phyloP scores from a whole-genome alignment of 345 rosid genomes.

The Citrus maxima region DNA sequence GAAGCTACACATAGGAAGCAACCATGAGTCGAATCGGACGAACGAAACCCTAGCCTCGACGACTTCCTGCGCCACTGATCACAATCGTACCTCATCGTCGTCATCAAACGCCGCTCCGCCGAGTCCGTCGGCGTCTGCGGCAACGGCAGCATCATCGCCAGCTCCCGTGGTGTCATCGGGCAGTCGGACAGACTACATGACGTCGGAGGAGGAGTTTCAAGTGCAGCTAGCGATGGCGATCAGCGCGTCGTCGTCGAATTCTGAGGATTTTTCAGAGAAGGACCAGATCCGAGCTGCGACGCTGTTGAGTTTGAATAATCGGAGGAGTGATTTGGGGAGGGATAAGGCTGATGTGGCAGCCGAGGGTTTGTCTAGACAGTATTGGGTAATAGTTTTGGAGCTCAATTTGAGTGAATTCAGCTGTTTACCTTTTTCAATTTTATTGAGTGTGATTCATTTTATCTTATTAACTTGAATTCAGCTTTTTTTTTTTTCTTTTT shows the following conservation, averaged over 20 bases:
- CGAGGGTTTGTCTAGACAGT: constrained; percentile 77
- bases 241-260: constrained; percentile 66
- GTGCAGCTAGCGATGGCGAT: constrained; percentile 93
- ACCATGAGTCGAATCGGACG: constrained; percentile 65
- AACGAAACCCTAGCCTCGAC: constrained; percentile 53
- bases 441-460: background rate
- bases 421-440: background rate
- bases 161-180: constrained; percentile 19
- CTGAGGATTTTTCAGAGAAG: constrained; percentile 73
- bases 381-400: constrained; percentile 62
- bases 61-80: constrained; percentile 45
- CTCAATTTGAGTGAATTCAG: constrained; percentile 15
- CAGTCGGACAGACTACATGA: constrained; percentile 51
- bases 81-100: constrained; percentile 23
- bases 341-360: constrained; percentile 59
- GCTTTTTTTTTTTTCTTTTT: background rate
- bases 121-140: constrained; percentile 37
- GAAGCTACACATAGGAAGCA: constrained; percentile 80
- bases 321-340: constrained; percentile 48
- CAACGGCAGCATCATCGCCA: constrained; percentile 29
- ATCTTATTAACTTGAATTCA: constrained; percentile 7
- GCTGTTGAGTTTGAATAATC: constrained; percentile 51
- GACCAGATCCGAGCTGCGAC: constrained; percentile 95
- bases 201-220: constrained; percentile 95
- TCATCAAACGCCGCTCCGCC: constrained; percentile 29